Evolutionary conservation across 805 yeast species (phyloP).

Genomic region (Tetrapisispora pingtungensis): DNA sequence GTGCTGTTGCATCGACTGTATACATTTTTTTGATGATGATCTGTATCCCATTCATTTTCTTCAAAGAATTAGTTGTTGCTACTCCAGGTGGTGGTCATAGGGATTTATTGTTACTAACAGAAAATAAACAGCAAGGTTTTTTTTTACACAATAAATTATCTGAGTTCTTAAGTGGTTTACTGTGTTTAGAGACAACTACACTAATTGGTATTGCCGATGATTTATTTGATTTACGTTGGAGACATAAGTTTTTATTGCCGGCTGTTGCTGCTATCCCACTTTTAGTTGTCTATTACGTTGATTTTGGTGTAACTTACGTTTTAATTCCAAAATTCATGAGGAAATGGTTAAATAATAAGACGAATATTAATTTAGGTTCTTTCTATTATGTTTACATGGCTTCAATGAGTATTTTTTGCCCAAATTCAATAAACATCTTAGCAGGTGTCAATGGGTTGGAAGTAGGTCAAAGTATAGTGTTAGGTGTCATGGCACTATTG

Average conservation of each 20-base stretch:
- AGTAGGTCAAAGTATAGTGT: constrained; percentile 84
- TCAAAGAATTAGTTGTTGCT: constrained; percentile 53
- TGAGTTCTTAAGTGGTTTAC: constrained; percentile 73
- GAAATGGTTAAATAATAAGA: constrained; percentile 28
- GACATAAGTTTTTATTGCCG: constrained; percentile 93
- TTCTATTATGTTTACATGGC: constrained; percentile 87
- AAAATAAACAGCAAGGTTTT: constrained; percentile 8
- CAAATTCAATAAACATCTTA: constrained; percentile 87
- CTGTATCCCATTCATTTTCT: constrained; percentile 81
- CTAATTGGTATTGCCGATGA: constrained; percentile 88
- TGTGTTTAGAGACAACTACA: constrained; percentile 76
- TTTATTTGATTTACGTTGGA: constrained; percentile 91
- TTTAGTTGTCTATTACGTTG: constrained; percentile 82
- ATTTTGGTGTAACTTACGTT: constrained; percentile 84
- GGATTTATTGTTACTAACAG: constrained; percentile 9
- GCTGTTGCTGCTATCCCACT: constrained; percentile 91
- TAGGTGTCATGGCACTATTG: constrained; percentile 57
- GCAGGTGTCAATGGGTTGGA: constrained; percentile 97
- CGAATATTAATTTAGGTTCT: constrained; percentile 58
- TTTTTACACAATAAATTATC: constrained; percentile 80
- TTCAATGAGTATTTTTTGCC: constrained; percentile 83
- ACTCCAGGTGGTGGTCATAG: constrained; percentile 54
- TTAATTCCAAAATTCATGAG: constrained; percentile 65
- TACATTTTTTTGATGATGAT: constrained; percentile 73
- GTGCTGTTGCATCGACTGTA: constrained; percentile 76